Conservation (phyloP, 1,284 basidiomycete genomes). For the Marasmius tenuissimus region DNA sequence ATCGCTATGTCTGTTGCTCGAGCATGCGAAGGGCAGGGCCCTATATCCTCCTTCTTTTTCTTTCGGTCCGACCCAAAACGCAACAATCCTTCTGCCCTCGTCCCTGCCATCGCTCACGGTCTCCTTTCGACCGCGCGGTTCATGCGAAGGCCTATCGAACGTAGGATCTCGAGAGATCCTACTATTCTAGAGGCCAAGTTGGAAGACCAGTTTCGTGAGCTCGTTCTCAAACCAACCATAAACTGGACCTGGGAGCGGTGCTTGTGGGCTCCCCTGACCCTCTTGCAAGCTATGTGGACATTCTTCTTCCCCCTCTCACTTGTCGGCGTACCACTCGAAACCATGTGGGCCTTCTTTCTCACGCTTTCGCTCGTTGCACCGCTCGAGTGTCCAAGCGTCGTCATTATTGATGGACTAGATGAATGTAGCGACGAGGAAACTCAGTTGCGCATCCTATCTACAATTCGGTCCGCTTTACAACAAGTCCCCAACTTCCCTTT, state of each 20-base stretch:
- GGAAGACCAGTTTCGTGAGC: conserved; percentile 2
- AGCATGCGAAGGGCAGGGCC: neutral
- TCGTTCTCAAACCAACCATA: neutral
- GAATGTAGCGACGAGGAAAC: neutral
- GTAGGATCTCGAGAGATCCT: neutral
- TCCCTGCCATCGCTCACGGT: conserved; percentile 2
- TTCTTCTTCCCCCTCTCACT: too few relatives aligned
- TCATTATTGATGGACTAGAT: conserved; percentile 8
- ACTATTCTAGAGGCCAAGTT: neutral
- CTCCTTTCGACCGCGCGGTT: neutral
- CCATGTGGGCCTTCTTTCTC: neutral
- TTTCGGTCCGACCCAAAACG: conserved; percentile 10
- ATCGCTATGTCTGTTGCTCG: conserved; percentile 19
- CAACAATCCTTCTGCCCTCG: neutral
- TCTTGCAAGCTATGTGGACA: too few relatives aligned
- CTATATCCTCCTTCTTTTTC: conserved; percentile 16
- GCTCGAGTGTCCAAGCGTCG: neutral
- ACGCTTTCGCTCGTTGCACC: neutral
- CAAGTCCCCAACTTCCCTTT: conserved; percentile 14
- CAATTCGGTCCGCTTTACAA: neutral
- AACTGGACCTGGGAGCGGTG: too few relatives aligned
- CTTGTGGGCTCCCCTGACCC: too few relatives aligned
- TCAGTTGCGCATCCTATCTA: neutral
- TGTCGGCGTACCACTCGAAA: neutral
- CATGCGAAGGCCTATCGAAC: neutral